These are phyloP conservation scores for Colletotrichum limetticola DNA, from an alignment of 2,329 filamentous ascomycete species.

Conservation along the genomic window DNA sequence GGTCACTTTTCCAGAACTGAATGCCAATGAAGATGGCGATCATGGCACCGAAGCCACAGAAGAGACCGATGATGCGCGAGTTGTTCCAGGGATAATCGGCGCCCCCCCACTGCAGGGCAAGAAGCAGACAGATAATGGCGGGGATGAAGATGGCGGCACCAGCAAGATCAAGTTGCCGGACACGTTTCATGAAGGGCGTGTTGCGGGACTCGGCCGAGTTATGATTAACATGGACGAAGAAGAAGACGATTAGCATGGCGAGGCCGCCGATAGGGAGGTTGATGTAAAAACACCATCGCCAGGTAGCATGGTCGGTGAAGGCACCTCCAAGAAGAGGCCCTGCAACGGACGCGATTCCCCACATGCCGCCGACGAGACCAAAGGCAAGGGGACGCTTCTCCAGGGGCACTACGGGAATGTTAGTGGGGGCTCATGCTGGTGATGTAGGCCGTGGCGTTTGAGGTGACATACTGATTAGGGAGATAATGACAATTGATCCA, in stretches of 20 bases:
- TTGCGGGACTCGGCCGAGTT: slow-evolving; percentile 28
- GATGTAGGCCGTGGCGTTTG: no score
- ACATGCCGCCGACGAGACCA: slow-evolving; percentile 65
- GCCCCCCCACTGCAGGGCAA: slow-evolving; percentile 69
- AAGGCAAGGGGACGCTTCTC: slow-evolving; percentile 64
- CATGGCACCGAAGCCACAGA: slow-evolving; percentile 60
- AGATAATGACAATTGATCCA: slow-evolving; percentile 57
- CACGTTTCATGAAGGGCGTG: slow-evolving; percentile 48
- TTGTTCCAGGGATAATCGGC: slow-evolving; percentile 61
- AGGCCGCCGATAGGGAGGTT: slow-evolving; percentile 58
- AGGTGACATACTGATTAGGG: no score
- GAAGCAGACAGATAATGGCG: slow-evolving; percentile 61
- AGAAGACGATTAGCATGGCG: slow-evolving; percentile 58
- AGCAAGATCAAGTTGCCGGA: slow-evolving; percentile 64
- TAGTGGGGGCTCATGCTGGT: no score
- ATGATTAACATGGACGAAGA: slow-evolving; percentile 44
- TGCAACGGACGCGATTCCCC: slow-evolving; percentile 63
- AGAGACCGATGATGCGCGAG: slow-evolving; percentile 60
- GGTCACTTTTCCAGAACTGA: slow-evolving; percentile 57
- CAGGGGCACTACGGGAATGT: slow-evolving; percentile 57
- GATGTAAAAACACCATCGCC: slow-evolving; percentile 64
- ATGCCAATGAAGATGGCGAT: slow-evolving; percentile 58
- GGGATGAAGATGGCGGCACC: slow-evolving; percentile 63
- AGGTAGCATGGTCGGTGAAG: slow-evolving; percentile 60
- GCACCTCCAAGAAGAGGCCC: slow-evolving; percentile 62